Conservation (phyloP, 78 protist genomes). For the Dictyostelium citrinum region DNA sequence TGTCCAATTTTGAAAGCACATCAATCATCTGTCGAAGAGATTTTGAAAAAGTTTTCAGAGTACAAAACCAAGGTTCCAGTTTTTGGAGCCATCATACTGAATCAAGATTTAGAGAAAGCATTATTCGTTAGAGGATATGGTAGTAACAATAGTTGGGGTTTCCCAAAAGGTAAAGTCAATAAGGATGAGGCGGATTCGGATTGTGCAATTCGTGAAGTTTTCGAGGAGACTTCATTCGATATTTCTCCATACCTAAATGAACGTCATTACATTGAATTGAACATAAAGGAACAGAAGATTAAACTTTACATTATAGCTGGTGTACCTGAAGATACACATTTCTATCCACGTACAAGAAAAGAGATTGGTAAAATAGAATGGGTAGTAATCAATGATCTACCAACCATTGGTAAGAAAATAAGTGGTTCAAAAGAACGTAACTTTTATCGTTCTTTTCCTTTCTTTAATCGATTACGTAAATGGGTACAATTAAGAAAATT, state of each 20-base stretch:
- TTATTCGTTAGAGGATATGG: constrained; percentile 69
- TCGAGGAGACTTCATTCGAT: constrained; percentile 90
- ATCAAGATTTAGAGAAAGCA: constrained; percentile 78
- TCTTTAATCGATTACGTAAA: constrained; percentile 49
- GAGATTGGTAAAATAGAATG: constrained; percentile 86
- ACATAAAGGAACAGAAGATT: constrained; percentile 56
- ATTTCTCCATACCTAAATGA: constrained; percentile 22
- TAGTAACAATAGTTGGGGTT: constrained; percentile 85
- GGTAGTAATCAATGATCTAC: constrained; percentile 54
- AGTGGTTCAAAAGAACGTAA: constrained; percentile 32
- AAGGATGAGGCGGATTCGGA: constrained; percentile 70
- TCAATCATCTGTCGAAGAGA: constrained; percentile 9
- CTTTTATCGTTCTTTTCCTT: constrained; percentile 65
- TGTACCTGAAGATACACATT: constrained; percentile 80
- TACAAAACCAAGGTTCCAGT: constrained; percentile 89
- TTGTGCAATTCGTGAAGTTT: constrained; percentile 92
- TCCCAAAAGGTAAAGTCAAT: constrained; percentile 92
- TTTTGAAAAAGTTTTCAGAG: constrained; percentile 73
- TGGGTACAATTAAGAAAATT: constrained; percentile 51
- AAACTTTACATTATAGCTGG: constrained; percentile 80
- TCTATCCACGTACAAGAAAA: constrained; percentile 87
- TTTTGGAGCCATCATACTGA: constrained; percentile 88
- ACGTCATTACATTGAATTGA: constrained; percentile 42
- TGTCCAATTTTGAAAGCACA: constrained; percentile 69
- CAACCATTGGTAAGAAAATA: constrained; percentile 16